A percentile compares a stretch with the other conserved stretches of the same genome.
Evolutionary conservation across 163 green algal species (phyloP).

Genomic region (Chlorella variabilis): DNA sequence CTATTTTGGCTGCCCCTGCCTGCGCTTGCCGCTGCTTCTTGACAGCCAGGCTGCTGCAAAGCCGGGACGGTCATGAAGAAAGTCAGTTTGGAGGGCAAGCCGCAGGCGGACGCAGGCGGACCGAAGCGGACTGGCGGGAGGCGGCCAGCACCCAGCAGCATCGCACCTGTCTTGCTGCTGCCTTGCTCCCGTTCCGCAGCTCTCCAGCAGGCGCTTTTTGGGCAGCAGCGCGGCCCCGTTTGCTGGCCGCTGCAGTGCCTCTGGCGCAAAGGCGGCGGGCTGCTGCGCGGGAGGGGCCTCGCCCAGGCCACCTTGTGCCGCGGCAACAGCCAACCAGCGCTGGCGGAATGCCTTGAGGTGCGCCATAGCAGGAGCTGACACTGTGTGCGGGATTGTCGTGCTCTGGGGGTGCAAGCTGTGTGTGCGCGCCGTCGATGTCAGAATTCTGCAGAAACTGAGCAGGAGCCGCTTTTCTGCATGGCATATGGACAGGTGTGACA

Average conservation of each 20-base stretch:
- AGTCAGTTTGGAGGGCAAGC: background rate
- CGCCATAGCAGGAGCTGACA: background rate
- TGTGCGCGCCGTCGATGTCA: no score
- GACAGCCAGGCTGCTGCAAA: background rate
- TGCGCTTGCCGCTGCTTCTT: background rate
- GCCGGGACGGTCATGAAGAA: no score
- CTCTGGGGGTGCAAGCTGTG: no score
- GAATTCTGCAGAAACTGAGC: no score
- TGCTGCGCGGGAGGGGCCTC: no score
- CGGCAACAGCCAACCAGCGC: slow-evolving; percentile 7
- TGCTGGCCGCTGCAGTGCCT: background rate
- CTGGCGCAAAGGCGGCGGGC: background rate
- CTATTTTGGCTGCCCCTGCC: background rate
- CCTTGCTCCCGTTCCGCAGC: background rate
- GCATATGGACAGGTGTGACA: no score
- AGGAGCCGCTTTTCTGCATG: no score
- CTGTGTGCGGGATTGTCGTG: no score
- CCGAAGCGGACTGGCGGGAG: no score
- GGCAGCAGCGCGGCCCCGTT: background rate
- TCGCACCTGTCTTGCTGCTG: slow-evolving; percentile 3
- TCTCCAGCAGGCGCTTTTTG: slow-evolving; percentile 16
- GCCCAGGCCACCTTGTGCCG: background rate
- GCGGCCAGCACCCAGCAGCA: background rate
- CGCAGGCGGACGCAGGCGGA: no score
- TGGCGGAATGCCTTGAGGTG: slow-evolving; percentile 15